Base-by-base conservation (phyloP, 202 grass and related monocot genomes). In the Setaria viridis region DNA sequence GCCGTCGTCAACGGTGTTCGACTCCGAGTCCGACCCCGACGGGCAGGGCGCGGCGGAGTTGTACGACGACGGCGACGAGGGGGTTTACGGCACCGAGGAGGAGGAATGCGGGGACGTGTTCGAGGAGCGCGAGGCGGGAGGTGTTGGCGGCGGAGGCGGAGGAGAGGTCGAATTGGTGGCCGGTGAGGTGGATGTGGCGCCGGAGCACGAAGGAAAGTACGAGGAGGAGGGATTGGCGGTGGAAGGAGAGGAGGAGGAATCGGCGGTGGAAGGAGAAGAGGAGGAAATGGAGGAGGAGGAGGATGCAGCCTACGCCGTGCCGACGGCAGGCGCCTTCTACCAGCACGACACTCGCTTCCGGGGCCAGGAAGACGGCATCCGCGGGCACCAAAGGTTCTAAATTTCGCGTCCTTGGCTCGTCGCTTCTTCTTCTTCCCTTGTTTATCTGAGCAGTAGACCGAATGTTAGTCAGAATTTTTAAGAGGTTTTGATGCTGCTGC, bases 301-400 rank as follows among this genome's bases (percentile, higher is more conserved):
- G 82, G 80, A 77, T 35, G 84, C 91, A 42, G 84, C 88, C 20
- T 78, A 85, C 47, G 83, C 86, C 53, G 81, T 91, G 49, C 92
- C 86, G 15, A 92, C 81, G 20, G 74, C 30, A 42, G 90, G 92
- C 13, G 68, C 81, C 37, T 94, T 97, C 86, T 92, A 93, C 86
- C 86, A 94, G 92, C 94, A 97, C 78, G 90, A 97, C 79, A 89
- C 88, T 74, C 92, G 94, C 8, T 92, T 97, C 74, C 88, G 80
- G 29, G 81, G 62, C 77, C 79, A 91, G 78, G 88, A 87, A 32
- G 78, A 89, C 39, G 20, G 78, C 6, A 45, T 74, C 14, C 82
- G 12, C 45, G 62, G 92, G 72, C 65, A 80, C 62, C 79, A 65
- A 63, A 76, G 74, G 86, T 86, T 90, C 46, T 12, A 42, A 43